Evolutionary conservation across 352 stramenopile genomes (phyloP).

Genomic region (Globisporangium megalacanthum): DNA sequence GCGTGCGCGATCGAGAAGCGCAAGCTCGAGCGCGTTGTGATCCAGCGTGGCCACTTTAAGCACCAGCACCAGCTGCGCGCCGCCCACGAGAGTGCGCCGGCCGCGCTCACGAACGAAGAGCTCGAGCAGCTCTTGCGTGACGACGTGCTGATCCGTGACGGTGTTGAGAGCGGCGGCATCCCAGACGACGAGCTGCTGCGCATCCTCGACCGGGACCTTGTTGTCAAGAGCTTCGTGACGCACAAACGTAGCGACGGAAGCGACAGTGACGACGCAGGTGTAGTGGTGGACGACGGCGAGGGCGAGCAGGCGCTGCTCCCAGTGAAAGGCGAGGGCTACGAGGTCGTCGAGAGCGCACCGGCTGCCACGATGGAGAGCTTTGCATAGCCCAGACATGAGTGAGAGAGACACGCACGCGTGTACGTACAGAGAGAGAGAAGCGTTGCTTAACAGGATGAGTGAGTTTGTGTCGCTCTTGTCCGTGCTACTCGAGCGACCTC

Average conservation of each 20-base stretch:
- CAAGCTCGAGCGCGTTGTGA: constrained; percentile 86
- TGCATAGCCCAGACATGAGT: constrained; percentile 20
- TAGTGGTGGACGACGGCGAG: background rate
- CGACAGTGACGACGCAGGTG: background rate
- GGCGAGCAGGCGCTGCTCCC: constrained; percentile 22
- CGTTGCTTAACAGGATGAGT: background rate
- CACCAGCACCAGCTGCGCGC: constrained; percentile 23
- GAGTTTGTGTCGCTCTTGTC: background rate
- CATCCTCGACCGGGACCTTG: constrained; percentile 64
- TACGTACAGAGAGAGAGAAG: background rate
- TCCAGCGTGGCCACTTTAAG: constrained; percentile 83
- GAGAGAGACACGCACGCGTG: background rate
- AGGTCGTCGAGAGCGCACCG: constrained; percentile 62
- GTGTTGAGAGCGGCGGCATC: constrained; percentile 74
- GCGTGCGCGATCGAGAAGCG: constrained; percentile 89
- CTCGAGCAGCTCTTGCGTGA: constrained; percentile 71
- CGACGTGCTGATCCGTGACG: constrained; percentile 63
- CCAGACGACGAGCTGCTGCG: constrained; percentile 45
- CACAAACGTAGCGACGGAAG: constrained; percentile 18
- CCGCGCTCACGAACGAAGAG: constrained; percentile 65
- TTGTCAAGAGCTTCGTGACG: constrained; percentile 74
- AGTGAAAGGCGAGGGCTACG: constrained; percentile 63
- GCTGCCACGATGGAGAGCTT: constrained; percentile 70
- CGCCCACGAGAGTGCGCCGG: constrained; percentile 18
- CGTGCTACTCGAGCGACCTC: constrained; percentile 23